Evolutionary conservation across 129 eudicot species (phyloP).

Genomic region (Solidago caesia): DNA sequence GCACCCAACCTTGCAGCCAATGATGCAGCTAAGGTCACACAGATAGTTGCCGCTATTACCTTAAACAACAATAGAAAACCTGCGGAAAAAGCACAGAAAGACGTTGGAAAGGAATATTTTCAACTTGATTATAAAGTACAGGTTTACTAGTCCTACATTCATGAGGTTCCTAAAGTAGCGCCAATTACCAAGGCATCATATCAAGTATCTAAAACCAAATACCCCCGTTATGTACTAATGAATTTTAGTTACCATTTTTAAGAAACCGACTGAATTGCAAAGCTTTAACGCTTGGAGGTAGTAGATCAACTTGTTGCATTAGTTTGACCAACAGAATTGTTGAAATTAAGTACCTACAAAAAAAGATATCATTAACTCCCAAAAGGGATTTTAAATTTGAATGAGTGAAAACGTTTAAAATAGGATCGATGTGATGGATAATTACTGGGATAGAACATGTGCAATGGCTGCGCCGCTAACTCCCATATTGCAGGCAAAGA

Average conservation of each 20-base stretch:
- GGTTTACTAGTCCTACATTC: neutral
- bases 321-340: slow-evolving; percentile 56
- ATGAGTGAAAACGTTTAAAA: neutral
- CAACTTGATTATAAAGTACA: neutral
- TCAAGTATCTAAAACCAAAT: neutral
- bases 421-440: neutral
- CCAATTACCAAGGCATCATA: neutral
- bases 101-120: neutral
- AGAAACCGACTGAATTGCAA: slow-evolving; percentile 76
- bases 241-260: slow-evolving; percentile 51
- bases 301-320: slow-evolving; percentile 63
- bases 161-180: too few relatives aligned
- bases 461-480: slow-evolving; percentile 96
- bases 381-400: neutral
- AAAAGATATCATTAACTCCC: neutral
- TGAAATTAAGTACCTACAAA: slow-evolving; percentile 31
- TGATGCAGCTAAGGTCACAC: slow-evolving; percentile 86
- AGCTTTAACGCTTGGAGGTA: slow-evolving; percentile 64
- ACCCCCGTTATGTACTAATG: too few relatives aligned
- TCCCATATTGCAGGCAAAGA: slow-evolving; percentile 59
- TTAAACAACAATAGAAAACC: slow-evolving; percentile 63
- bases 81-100: slow-evolving; percentile 26
- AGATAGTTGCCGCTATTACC: slow-evolving; percentile 73
- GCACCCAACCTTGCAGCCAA: slow-evolving; percentile 78
- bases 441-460: slow-evolving; percentile 88